Percentiles rank a stretch among this genome's conserved stretches.
Evolutionary conservation across 75 land plant genomes (phyloP).

Genomic region (Adiantum capillusveneris): DNA sequence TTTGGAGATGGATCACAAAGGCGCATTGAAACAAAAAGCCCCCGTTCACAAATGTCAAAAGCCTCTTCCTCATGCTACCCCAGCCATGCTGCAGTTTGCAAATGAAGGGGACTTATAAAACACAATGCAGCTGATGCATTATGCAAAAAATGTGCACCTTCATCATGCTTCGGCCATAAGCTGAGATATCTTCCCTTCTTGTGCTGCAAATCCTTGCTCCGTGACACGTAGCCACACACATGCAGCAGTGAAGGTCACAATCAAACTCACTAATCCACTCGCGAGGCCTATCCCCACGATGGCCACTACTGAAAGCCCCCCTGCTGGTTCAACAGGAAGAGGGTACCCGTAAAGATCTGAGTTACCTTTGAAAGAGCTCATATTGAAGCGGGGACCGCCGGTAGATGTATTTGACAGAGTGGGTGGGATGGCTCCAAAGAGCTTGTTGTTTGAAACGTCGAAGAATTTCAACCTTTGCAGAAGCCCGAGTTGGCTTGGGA

Average conservation of each 20-base stretch:
- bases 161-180: slow-evolving; percentile 66
- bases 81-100: no score
- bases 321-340: slow-evolving; percentile 29
- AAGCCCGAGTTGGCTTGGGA: slow-evolving; percentile 54
- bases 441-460: slow-evolving; percentile 60
- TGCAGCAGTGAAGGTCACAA: slow-evolving; percentile 77
- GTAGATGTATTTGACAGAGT: slow-evolving; percentile 50
- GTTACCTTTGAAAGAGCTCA: slow-evolving; percentile 58
- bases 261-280: slow-evolving; percentile 72
- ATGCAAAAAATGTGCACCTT: no score
- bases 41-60: no score
- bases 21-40: no score
- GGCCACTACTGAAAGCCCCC: slow-evolving; percentile 50
- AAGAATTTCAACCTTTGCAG: slow-evolving; percentile 54
- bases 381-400: slow-evolving; percentile 54
- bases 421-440: slow-evolving; percentile 60
- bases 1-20: no score
- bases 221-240: slow-evolving; percentile 76
- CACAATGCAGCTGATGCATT: no score
- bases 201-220: slow-evolving; percentile 48
- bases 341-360: slow-evolving; percentile 74
- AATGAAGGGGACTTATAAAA: no score
- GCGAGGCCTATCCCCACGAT: slow-evolving; percentile 91
- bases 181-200: slow-evolving; percentile 78
- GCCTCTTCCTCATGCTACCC: no score